These are phyloP conservation scores for Sphenostylis stenocarpa DNA, from an alignment of 306 rosid species.

Conservation along the genomic window DNA sequence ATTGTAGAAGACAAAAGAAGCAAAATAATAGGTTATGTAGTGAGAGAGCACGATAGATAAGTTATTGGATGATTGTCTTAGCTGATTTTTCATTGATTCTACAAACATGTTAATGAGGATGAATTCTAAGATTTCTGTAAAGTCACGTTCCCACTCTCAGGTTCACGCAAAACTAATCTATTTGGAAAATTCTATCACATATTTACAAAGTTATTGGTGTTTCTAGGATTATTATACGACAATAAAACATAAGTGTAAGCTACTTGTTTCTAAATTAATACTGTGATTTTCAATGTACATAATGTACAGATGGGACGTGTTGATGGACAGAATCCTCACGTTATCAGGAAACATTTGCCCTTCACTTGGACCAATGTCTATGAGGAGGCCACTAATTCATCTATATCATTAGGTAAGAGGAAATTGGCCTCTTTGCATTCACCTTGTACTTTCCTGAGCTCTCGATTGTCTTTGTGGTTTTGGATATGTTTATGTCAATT, in stretches of 20 bases:
- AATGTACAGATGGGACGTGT: conserved; percentile 87
- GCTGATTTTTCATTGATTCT: conserved; percentile 7
- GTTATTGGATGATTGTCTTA: not conserved
- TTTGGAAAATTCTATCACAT: not conserved
- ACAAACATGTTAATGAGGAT: conserved; percentile 20
- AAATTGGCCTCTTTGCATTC: conserved; percentile 23
- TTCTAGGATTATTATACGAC: not conserved
- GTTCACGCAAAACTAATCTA: not conserved
- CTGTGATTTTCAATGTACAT: conserved; percentile 23
- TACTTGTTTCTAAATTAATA: not conserved
- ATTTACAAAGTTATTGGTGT: not conserved
- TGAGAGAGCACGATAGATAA: conserved; percentile 7
- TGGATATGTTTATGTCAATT: conserved; percentile 8
- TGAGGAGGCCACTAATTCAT: conserved; percentile 48
- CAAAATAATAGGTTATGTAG: conserved; percentile 3
- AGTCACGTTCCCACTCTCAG: conserved; percentile 6
- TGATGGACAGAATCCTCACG: conserved; percentile 74
- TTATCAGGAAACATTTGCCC: conserved; percentile 62
- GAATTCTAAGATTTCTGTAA: conserved; percentile 21
- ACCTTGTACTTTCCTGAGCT: conserved; percentile 7
- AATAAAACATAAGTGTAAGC: not conserved
- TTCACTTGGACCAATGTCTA: conserved; percentile 76
- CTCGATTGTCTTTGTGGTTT: conserved; percentile 5
- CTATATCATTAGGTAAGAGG: conserved; percentile 53
- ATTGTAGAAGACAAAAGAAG: not conserved